Percentiles rank a stretch among this genome's conserved stretches.
Conservation (phyloP, 2,329 filamentous ascomycete genomes). For the Sarocladium strictum region DNA sequence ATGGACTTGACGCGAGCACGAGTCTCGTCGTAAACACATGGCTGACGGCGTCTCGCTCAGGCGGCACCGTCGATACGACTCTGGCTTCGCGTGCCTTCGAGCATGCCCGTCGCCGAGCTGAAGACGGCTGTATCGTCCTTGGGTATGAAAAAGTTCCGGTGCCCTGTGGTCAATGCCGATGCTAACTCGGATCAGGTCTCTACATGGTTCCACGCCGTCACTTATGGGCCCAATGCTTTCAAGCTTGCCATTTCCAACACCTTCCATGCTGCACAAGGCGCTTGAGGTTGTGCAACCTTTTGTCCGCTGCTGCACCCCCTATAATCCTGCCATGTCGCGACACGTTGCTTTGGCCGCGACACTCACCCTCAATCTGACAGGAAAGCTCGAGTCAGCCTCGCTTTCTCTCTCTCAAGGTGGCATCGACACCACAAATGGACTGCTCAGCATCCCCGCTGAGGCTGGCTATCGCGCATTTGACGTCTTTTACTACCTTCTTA, state of each 20-base stretch:
- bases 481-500: slow-evolving; percentile 94
- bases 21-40: slow-evolving; percentile 94
- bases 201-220: slow-evolving; percentile 84
- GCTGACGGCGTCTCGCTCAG: slow-evolving; percentile 71
- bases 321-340: slow-evolving; percentile 77
- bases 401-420: slow-evolving; percentile 80
- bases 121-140: slow-evolving; percentile 89
- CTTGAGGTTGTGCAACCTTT: slow-evolving; percentile 82
- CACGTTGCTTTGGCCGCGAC: slow-evolving; percentile 77
- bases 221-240: slow-evolving; percentile 75
- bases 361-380: slow-evolving; percentile 74
- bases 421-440: slow-evolving; percentile 74
- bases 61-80: slow-evolving; percentile 70
- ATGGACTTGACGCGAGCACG: slow-evolving; percentile 80
- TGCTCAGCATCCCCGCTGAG: slow-evolving; percentile 74
- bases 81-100: slow-evolving; percentile 86
- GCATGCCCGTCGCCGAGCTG: slow-evolving; percentile 86
- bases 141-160: slow-evolving; percentile 51
- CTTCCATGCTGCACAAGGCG: slow-evolving; percentile 68
- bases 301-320: slow-evolving; percentile 77
- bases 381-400: slow-evolving; percentile 68
- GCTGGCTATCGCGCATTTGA: slow-evolving; percentile 88
- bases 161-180: neutral
- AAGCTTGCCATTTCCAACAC: slow-evolving; percentile 73
- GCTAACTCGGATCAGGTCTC: slow-evolving; percentile 52